Conservation (phyloP, 345 rosid genomes). For the Pseudoturritis turrita region DNA sequence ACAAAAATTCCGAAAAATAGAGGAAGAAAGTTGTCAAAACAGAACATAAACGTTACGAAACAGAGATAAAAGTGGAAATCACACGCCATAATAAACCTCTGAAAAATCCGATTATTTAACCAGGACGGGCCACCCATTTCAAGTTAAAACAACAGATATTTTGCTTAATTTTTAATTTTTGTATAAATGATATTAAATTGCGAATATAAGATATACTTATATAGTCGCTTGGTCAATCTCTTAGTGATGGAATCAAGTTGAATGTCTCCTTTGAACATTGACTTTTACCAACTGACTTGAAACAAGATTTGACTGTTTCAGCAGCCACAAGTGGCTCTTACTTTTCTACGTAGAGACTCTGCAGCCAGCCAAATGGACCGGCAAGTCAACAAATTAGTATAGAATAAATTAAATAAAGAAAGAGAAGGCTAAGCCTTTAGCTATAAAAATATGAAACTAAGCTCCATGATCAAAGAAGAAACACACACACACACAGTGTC, state of each 20-base stretch:
- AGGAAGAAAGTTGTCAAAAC: too few relatives aligned
- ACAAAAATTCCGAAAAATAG: too few relatives aligned
- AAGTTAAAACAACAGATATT: background rate
- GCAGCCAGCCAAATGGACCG: background rate
- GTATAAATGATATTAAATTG: too few relatives aligned
- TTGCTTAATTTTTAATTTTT: too few relatives aligned
- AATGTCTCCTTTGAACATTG: background rate
- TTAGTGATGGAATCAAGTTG: background rate
- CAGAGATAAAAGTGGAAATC: too few relatives aligned
- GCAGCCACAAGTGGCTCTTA: conserved; percentile 9
- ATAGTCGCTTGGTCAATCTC: background rate
- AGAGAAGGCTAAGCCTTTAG: background rate
- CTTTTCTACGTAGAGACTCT: background rate
- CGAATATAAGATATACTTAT: background rate
- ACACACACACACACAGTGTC: background rate
- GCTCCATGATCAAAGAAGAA: too few relatives aligned
- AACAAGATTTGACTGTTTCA: background rate
- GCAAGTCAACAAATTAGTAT: background rate
- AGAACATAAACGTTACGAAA: too few relatives aligned
- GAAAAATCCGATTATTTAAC: too few relatives aligned
- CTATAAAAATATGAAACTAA: too few relatives aligned
- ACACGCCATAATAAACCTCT: too few relatives aligned
- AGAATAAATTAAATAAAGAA: background rate
- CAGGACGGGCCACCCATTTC: too few relatives aligned
- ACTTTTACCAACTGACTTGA: background rate